Evolutionary conservation across 2,329 filamentous ascomycete genomes (phyloP).

Genomic region (Colletotrichum spaethianum): DNA sequence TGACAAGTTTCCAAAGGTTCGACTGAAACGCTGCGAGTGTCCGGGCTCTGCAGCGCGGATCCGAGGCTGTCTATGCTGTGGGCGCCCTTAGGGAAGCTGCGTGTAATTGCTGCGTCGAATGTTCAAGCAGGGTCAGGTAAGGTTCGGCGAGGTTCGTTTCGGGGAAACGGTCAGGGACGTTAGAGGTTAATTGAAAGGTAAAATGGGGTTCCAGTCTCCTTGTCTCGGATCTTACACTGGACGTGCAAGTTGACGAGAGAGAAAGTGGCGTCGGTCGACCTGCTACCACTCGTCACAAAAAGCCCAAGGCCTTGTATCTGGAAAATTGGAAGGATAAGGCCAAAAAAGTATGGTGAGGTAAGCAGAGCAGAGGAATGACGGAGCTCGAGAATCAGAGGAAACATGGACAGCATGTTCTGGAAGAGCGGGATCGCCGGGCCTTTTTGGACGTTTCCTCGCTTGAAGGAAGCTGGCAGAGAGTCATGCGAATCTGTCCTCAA

Average conservation of each 20-base stretch:
- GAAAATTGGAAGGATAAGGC: conserved; percentile 7
- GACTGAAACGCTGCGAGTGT: conserved; percentile 37
- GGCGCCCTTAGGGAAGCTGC: neutral
- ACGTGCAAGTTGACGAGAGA: conserved; percentile 6
- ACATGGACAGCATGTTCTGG: neutral
- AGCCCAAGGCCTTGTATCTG: neutral
- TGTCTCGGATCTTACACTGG: conserved; percentile 23
- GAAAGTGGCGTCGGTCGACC: conserved; percentile 9
- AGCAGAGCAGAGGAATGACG: conserved; percentile 4
- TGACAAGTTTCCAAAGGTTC: conserved; percentile 35
- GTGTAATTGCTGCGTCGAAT: conserved; percentile 13
- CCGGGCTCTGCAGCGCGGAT: conserved; percentile 18
- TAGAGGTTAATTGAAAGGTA: conserved; percentile 27
- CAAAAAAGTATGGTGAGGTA: neutral
- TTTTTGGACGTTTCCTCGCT: conserved; percentile 27
- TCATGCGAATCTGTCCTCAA: conserved; percentile 38
- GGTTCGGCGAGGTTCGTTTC: conserved; percentile 34
- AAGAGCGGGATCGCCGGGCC: conserved; percentile 22
- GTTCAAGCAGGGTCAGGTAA: conserved; percentile 21
- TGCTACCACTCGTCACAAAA: conserved; percentile 3
- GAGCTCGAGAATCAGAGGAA: neutral
- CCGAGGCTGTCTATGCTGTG: conserved; percentile 16
- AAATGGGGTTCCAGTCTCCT: conserved; percentile 15
- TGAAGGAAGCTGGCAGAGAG: conserved; percentile 16
- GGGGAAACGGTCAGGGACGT: conserved; percentile 31